A percentile compares a stretch with the other conserved stretches of the same genome.
Conservation (phyloP, 805 yeast species). For the Candida maesae region DNA sequence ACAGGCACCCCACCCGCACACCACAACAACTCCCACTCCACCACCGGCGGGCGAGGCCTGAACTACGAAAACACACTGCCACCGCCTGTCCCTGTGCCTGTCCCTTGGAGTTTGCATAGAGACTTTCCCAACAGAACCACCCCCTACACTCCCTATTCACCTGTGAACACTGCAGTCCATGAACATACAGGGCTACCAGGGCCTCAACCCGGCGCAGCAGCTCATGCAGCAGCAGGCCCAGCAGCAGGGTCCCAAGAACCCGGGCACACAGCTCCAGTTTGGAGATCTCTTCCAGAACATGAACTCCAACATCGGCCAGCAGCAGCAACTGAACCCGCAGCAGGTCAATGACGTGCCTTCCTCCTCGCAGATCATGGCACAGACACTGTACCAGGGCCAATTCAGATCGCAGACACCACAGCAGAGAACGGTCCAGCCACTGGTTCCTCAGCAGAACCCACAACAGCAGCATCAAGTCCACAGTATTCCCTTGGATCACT, state of each 20-base stretch:
- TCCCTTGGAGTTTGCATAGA: no score
- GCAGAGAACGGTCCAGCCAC: slow-evolving; percentile 28
- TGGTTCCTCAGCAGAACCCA: slow-evolving; percentile 31
- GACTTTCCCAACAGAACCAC: background rate
- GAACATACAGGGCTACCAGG: slow-evolving; percentile 27
- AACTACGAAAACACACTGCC: background rate
- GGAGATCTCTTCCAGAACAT: slow-evolving; percentile 23
- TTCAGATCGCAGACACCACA: slow-evolving; percentile 34
- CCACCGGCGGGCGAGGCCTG: no score
- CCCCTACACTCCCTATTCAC: no score
- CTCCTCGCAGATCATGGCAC: slow-evolving; percentile 37
- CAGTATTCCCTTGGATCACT: slow-evolving; percentile 31
- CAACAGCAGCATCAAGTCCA: slow-evolving; percentile 17
- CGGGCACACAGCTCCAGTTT: slow-evolving; percentile 20
- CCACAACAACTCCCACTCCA: no score
- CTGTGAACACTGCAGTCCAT: slow-evolving; percentile 1
- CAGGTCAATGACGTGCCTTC: slow-evolving; percentile 25
- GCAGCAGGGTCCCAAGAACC: slow-evolving; percentile 17
- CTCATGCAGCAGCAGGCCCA: slow-evolving; percentile 25
- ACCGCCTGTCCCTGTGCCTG: background rate
- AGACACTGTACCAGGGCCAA: slow-evolving; percentile 38
- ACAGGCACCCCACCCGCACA: no score
- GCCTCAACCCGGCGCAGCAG: slow-evolving; percentile 26
- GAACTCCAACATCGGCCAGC: slow-evolving; percentile 16
- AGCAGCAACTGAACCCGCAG: slow-evolving; percentile 18